These are phyloP conservation scores for Podospora conica DNA, from an alignment of 495 filamentous ascomycete genomes.

Conservation along the genomic window DNA sequence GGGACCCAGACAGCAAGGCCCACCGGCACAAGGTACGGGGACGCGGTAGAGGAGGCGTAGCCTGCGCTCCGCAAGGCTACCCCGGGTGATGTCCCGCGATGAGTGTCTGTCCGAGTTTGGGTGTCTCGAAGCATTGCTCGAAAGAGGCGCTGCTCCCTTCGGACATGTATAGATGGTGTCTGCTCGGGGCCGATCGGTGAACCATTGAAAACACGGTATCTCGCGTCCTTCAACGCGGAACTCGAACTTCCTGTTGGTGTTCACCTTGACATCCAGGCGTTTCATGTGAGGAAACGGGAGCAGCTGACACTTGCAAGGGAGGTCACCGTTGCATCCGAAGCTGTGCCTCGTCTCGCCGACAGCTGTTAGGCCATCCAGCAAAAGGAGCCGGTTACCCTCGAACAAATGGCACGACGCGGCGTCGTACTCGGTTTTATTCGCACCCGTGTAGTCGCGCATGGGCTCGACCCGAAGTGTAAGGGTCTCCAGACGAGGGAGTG, in stretches of 20 bases:
- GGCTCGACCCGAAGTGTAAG: not conserved
- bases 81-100: too few species aligned
- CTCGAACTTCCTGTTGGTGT: not conserved
- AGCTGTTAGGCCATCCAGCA: not conserved
- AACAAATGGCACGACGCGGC: not conserved
- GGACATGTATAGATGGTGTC: not conserved
- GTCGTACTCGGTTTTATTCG: not conserved
- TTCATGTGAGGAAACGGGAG: not conserved
- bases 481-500: not conserved
- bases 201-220: too few species aligned
- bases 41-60: too few species aligned
- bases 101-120: not conserved
- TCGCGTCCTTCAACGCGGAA: too few species aligned
- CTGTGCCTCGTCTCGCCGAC: not conserved
- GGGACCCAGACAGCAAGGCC: too few species aligned
- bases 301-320: not conserved
- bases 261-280: not conserved
- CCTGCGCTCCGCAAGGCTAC: too few species aligned
- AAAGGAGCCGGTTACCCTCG: not conserved
- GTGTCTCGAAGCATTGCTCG: not conserved
- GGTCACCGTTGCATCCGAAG: not conserved
- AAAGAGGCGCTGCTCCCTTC: not conserved
- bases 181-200: not conserved
- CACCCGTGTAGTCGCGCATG: not conserved
- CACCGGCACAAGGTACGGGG: too few species aligned